Base-by-base conservation (phyloP, 352 stramenopile genomes). In the Blastocystis sp. region DNA sequence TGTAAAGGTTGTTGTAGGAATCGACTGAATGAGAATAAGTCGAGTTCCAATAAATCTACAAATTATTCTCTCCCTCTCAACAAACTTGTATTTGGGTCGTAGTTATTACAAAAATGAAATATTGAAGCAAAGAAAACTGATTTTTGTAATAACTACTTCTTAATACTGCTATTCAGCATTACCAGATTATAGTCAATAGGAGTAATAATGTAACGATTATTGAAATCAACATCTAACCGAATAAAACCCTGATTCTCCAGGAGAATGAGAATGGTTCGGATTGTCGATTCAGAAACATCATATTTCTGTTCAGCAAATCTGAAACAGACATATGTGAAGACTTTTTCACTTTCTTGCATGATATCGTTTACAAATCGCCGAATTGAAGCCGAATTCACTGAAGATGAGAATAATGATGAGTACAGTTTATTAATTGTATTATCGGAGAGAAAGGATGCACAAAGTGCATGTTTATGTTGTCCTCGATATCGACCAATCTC, bases 401-500 rank as follows among this genome's bases (percentile, higher is more conserved):
- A 37, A 42, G 24, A 66, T 11, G 13, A 0, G 22, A 58, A 84
- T 33, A 24, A 33, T 11, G 53, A 68, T 22, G 73, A 84, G 53
- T 84, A 84, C 22, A 84, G 33, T 37, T 48, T 62, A n/a, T 35
- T 44, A 4, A 58, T 42, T 6, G 27, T 37, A 54, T 17, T 17
- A n/a, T 84, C 51, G 1, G 51, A 69, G 3, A 60, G 17, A 30
- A 84, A 48, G 33, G 42, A 37, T n/a, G 48, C 2, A 15, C 42
- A 58, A 17, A 84, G 27, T 0, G 48, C 73, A 5, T 30, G 17
- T 22, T 30, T 15, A 2, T 84, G 53, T 27, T 40, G 33, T 11
- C 22, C 42, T 37, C 73, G 73, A 33, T 84, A 84, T 0, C 73
- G 51, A 35, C 73, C 73, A 19, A 84, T 84, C 51, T 84, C 48